Conservation (phyloP, 73 alveolate genomes). For the Paramecium bursaria region DNA sequence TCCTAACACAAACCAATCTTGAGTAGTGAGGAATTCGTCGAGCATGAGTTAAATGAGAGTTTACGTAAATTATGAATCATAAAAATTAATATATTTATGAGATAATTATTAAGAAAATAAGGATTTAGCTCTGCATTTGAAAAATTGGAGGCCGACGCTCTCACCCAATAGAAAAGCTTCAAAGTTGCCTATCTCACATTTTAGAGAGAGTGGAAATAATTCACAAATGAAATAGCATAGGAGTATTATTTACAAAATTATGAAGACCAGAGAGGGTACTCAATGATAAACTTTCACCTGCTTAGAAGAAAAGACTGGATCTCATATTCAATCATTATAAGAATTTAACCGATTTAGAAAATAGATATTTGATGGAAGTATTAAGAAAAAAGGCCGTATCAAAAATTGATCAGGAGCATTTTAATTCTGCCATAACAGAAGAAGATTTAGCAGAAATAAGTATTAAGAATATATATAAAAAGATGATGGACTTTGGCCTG, state of each 20-base stretch:
- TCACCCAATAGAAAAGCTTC: no score
- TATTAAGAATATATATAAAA: neutral
- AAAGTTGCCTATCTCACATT: slow-evolving; percentile 37
- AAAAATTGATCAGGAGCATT: slow-evolving; percentile 33
- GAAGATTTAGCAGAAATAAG: neutral
- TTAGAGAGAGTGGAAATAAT: slow-evolving; percentile 68
- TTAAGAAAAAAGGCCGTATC: slow-evolving; percentile 19
- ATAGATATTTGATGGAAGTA: slow-evolving; percentile 54
- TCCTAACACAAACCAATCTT: no score
- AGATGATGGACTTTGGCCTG: slow-evolving; percentile 33
- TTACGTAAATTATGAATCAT: no score
- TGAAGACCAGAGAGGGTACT: slow-evolving; percentile 58
- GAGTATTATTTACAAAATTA: slow-evolving; percentile 22
- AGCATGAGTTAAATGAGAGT: slow-evolving; percentile 64
- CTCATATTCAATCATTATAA: slow-evolving; percentile 49
- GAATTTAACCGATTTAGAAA: slow-evolving; percentile 52
- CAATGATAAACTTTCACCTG: slow-evolving; percentile 57
- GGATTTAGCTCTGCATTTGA: slow-evolving; percentile 55
- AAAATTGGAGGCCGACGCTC: neutral
- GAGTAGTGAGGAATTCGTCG: slow-evolving; percentile 5
- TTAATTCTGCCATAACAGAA: neutral
- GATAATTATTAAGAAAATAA: no score
- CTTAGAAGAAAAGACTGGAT: slow-evolving; percentile 42
- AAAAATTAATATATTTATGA: no score
- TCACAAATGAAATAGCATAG: slow-evolving; percentile 56